phyloP scores from a whole-genome alignment of 352 stramenopile species.

The Globisporangium middletonii region DNA sequence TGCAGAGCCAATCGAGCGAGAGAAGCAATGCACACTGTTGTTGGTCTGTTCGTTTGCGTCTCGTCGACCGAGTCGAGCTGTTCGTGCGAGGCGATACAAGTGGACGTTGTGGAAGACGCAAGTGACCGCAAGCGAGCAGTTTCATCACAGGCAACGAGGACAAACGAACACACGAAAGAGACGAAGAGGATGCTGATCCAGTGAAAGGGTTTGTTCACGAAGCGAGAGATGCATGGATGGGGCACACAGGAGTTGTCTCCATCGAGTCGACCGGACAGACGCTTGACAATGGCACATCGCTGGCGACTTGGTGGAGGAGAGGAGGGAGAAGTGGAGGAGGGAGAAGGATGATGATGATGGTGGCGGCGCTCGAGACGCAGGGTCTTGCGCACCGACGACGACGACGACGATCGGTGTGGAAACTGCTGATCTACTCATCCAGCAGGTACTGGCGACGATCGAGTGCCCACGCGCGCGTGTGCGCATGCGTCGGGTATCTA shows the following conservation, averaged over 20 bases:
- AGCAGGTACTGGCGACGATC: background rate
- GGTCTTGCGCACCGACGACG: background rate
- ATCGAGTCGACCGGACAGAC: no score
- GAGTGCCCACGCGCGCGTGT: background rate
- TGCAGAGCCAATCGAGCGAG: background rate
- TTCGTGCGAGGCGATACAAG: no score
- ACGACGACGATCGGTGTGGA: background rate
- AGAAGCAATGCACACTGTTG: background rate
- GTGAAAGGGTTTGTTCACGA: background rate
- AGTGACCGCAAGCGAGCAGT: no score
- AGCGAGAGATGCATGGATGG: background rate
- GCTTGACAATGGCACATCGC: no score
- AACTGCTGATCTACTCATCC: background rate
- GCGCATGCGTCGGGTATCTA: constrained; percentile 6
- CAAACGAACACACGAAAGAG: background rate
- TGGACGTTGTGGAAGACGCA: no score
- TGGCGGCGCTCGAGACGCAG: background rate
- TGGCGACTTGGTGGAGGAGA: no score
- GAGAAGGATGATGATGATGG: no score
- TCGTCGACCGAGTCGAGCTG: no score
- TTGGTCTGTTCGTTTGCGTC: no score
- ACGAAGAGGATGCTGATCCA: background rate
- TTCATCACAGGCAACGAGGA: no score
- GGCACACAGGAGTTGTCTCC: background rate
- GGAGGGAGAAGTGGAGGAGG: no score